A percentile compares a stretch with the other conserved stretches of the same genome.
Conservation (phyloP, 1,284 basidiomycete genomes). For the Pyrrhoderma lamaoense region DNA sequence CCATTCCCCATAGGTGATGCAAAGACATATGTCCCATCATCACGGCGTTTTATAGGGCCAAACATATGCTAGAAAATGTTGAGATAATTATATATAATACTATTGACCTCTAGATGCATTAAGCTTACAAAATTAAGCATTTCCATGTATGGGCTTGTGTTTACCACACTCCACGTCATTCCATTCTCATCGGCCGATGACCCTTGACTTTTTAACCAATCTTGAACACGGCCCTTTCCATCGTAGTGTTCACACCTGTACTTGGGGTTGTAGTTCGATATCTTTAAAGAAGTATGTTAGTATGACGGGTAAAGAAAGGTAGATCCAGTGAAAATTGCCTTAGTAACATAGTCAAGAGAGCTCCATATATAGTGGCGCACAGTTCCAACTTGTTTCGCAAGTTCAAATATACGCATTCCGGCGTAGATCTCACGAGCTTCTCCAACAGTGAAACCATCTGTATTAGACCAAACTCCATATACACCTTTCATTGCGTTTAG, state of each 20-base stretch:
- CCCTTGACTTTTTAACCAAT: conserved; percentile 36
- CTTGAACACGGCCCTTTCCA: conserved; percentile 38
- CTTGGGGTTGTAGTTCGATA: conserved; percentile 22
- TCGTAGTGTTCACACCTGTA: conserved; percentile 35
- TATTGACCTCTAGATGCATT: too few species aligned
- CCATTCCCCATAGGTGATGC: conserved; percentile 33
- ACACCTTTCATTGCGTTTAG: conserved; percentile 32
- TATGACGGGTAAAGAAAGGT: not conserved
- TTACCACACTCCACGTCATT: conserved; percentile 36
- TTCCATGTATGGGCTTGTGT: conserved; percentile 40
- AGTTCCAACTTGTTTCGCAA: conserved; percentile 33
- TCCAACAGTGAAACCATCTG: conserved; percentile 40
- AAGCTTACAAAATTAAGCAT: conserved; percentile 33
- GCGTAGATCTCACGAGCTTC: conserved; percentile 37
- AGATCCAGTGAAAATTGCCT: conserved; percentile 26
- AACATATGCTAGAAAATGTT: conserved; percentile 5
- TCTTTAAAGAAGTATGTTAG: conserved; percentile 12
- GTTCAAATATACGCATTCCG: conserved; percentile 41
- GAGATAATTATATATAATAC: not conserved
- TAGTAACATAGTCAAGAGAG: conserved; percentile 37
- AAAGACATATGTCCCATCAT: conserved; percentile 40
- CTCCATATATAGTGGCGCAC: conserved; percentile 43
- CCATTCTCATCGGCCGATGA: conserved; percentile 31
- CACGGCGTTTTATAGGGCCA: conserved; percentile 32
- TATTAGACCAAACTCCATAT: conserved; percentile 41